These are phyloP conservation scores for Chrysoporthe cubensis DNA, from an alignment of 2,329 filamentous ascomycete genomes.

Conservation along the genomic window DNA sequence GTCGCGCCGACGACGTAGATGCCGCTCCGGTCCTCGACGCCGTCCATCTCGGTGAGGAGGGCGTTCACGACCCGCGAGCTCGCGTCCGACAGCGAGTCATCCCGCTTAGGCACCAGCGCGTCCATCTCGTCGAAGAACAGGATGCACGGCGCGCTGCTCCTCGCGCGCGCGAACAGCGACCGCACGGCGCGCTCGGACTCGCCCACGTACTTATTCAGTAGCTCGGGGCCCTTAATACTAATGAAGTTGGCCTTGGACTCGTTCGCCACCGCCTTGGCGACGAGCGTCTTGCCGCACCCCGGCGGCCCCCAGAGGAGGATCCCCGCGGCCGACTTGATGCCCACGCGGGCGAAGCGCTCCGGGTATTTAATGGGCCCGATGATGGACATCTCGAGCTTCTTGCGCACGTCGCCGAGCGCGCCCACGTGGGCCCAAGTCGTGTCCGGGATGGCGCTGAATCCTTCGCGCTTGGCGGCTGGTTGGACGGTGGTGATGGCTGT, in stretches of 20 bases:
- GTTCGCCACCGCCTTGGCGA: conserved; percentile 95
- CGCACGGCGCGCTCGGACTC: conserved; percentile 93
- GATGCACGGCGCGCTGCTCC: conserved; percentile 86
- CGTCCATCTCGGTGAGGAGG: conserved; percentile 91
- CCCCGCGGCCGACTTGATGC: conserved; percentile 80
- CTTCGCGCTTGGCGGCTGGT: conserved; percentile 85
- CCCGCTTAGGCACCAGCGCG: conserved; percentile 83
- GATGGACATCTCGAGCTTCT: conserved; percentile 82
- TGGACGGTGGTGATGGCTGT: conserved; percentile 75
- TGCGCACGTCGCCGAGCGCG: conserved; percentile 76
- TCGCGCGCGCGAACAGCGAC: conserved; percentile 86
- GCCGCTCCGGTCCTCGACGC: conserved; percentile 75
- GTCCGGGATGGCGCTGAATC: conserved; percentile 91
- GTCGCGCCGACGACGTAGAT: conserved; percentile 96
- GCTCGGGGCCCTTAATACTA: conserved; percentile 92
- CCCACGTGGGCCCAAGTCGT: conserved; percentile 94
- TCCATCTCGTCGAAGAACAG: conserved; percentile 99
- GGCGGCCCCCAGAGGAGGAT: conserved; percentile 96
- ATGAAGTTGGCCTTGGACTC: conserved; percentile 98
- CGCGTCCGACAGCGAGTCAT: conserved; percentile 73
- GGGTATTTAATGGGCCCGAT: conserved; percentile 88
- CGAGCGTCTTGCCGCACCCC: conserved; percentile 93
- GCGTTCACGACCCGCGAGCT: conserved; percentile 92
- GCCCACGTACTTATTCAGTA: conserved; percentile 97
- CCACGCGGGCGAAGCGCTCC: conserved; percentile 73